These are phyloP conservation scores for Capsella rubella DNA, from an alignment of 441 rosid genomes.

Conservation along the genomic window DNA sequence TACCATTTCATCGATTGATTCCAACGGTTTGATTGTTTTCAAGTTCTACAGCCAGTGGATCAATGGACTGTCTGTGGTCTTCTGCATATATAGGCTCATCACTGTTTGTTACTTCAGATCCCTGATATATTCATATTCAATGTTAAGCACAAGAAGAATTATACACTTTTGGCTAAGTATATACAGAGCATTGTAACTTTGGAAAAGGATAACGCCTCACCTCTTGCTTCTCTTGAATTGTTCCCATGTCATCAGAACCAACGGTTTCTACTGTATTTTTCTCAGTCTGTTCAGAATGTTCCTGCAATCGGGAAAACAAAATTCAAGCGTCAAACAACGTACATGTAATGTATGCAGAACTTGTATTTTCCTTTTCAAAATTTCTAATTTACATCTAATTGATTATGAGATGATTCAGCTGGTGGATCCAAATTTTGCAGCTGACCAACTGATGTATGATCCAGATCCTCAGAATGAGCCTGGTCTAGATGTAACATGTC, in stretches of 20 bases:
- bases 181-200: constrained; percentile 11
- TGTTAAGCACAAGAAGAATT: constrained; percentile 27
- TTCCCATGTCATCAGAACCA: background rate
- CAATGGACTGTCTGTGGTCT: constrained; percentile 22
- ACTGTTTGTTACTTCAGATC: background rate
- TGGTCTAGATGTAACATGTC: constrained; percentile 35
- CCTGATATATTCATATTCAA: constrained; percentile 39
- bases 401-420: constrained; percentile 34
- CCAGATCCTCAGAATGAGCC: constrained; percentile 40
- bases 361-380: background rate
- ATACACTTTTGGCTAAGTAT: background rate
- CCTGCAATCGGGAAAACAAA: constrained; percentile 13
- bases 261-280: constrained; percentile 14
- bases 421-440: constrained; percentile 8
- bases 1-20: constrained; percentile 41
- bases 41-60: constrained; percentile 31
- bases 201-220: constrained; percentile 20
- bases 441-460: constrained; percentile 31
- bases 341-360: background rate
- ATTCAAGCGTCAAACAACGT: background rate
- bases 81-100: background rate
- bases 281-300: constrained; percentile 24
- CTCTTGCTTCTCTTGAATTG: constrained; percentile 36
- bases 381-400: constrained; percentile 5
- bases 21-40: constrained; percentile 16